A percentile compares a stretch with the other conserved stretches of the same genome.
Evolutionary conservation across 352 stramenopile genomes (phyloP).

Genomic region (Saprolegnia diclina): DNA sequence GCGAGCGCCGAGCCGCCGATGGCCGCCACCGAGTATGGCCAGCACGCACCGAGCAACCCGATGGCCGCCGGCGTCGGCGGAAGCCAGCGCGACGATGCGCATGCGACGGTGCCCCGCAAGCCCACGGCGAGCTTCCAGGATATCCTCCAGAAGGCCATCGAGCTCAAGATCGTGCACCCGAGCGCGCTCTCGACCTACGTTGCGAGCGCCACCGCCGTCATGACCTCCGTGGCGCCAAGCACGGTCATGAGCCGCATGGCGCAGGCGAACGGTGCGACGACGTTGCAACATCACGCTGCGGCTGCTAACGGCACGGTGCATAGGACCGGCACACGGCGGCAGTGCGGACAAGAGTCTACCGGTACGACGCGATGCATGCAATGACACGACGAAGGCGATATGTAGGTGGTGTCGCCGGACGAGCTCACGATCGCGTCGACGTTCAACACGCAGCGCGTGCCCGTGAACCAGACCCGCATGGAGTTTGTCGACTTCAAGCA

Average conservation of each 20-base stretch:
- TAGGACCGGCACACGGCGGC: not conserved
- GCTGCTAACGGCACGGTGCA: too few relatives aligned
- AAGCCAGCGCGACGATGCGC: slow-evolving; percentile 5
- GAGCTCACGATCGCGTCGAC: not conserved
- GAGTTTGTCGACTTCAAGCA: slow-evolving; percentile 27
- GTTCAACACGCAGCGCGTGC: slow-evolving; percentile 19
- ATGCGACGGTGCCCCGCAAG: not conserved
- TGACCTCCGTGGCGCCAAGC: not conserved
- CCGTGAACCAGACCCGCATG: slow-evolving; percentile 24
- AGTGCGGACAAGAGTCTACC: not conserved
- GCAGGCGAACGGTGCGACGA: not conserved
- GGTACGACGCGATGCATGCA: not conserved
- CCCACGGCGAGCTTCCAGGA: slow-evolving; percentile 15
- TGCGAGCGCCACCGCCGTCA: not conserved
- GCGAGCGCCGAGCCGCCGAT: too few relatives aligned
- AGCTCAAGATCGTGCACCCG: slow-evolving; percentile 13
- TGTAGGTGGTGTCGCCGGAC: not conserved
- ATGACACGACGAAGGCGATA: not conserved
- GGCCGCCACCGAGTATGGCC: too few relatives aligned
- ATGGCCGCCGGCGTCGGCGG: too few relatives aligned
- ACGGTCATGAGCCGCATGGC: slow-evolving; percentile 1
- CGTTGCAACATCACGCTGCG: too few relatives aligned
- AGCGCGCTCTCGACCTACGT: slow-evolving; percentile 11
- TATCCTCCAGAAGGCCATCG: slow-evolving; percentile 18
- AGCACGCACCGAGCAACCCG: too few relatives aligned